These are phyloP conservation scores for Clavispora vitiphila DNA, from an alignment of 805 yeast genomes.

Conservation along the genomic window DNA sequence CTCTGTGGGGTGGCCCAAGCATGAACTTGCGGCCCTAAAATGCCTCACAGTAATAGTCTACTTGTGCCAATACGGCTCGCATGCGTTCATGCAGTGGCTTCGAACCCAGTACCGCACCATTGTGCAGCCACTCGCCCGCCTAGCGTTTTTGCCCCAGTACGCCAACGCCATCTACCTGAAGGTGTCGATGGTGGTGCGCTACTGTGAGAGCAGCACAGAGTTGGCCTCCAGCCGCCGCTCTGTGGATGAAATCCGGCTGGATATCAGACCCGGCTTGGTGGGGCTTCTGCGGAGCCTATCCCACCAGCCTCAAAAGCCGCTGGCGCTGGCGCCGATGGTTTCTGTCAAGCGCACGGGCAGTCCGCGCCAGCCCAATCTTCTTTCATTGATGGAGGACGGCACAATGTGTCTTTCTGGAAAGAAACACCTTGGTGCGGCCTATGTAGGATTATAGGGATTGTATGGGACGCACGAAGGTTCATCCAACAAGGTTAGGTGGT, in stretches of 20 bases:
- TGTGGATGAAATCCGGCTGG: constrained; percentile 6
- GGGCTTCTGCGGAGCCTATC: too few species aligned
- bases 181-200: constrained; percentile 27
- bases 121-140: constrained; percentile 16
- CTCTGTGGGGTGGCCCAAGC: neutral
- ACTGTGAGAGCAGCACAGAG: constrained; percentile 26
- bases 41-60: constrained; percentile 49
- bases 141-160: constrained; percentile 8
- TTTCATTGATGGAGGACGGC: too few species aligned
- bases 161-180: constrained; percentile 31
- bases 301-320: too few species aligned
- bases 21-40: constrained; percentile 30
- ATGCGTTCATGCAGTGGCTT: constrained; percentile 46
- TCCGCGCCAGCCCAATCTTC: too few species aligned
- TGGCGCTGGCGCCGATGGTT: too few species aligned
- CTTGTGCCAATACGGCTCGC: constrained; percentile 50
- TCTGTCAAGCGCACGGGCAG: too few species aligned
- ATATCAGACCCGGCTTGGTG: constrained; percentile 4
- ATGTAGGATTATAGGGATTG: too few species aligned
- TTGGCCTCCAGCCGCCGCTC: constrained; percentile 17
- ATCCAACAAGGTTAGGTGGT: too few species aligned
- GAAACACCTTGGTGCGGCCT: too few species aligned
- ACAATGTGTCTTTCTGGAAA: too few species aligned
- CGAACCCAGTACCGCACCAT: constrained; percentile 6
- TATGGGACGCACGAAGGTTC: too few species aligned